phyloP scores from a whole-genome alignment of 148 eudicot genomes.

The Heliosperma pusillum region DNA sequence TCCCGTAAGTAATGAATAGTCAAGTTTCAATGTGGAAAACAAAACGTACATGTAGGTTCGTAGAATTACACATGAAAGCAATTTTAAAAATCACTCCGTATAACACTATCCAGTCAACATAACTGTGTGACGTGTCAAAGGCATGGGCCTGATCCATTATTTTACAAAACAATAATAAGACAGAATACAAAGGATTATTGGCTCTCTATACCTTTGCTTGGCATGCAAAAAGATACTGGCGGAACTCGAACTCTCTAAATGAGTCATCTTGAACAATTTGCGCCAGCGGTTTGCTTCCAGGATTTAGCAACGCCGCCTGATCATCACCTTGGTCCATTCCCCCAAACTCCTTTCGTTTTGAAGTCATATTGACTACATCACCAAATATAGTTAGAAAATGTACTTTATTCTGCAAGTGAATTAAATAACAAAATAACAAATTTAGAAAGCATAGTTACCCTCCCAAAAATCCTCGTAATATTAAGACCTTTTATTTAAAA shows the following conservation, averaged over 20 bases:
- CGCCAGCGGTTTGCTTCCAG: constrained; percentile 63
- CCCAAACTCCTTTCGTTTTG: constrained; percentile 78
- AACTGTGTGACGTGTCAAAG: neutral
- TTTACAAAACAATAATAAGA: neutral
- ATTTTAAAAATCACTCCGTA: too few species aligned
- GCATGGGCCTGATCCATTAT: neutral
- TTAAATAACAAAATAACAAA: neutral
- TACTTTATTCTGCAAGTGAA: neutral
- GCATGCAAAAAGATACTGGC: constrained; percentile 95
- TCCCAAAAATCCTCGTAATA: too few species aligned
- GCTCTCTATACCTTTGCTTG: constrained; percentile 78
- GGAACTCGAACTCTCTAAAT: constrained; percentile 93
- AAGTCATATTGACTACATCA: constrained; percentile 56
- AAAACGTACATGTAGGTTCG: neutral
- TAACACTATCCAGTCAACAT: neutral
- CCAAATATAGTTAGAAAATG: neutral
- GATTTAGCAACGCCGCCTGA: constrained; percentile 73
- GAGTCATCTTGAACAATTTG: constrained; percentile 94
- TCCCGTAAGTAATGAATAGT: constrained; percentile 18
- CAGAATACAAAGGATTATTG: neutral
- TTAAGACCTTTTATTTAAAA: neutral
- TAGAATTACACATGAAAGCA: neutral
- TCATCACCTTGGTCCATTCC: constrained; percentile 91
- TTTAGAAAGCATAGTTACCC: constrained; percentile 1
- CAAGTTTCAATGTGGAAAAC: neutral